These are phyloP conservation scores for Avena insularis DNA, from an alignment of 176 grass and related monocot genomes.

Conservation along the genomic window DNA sequence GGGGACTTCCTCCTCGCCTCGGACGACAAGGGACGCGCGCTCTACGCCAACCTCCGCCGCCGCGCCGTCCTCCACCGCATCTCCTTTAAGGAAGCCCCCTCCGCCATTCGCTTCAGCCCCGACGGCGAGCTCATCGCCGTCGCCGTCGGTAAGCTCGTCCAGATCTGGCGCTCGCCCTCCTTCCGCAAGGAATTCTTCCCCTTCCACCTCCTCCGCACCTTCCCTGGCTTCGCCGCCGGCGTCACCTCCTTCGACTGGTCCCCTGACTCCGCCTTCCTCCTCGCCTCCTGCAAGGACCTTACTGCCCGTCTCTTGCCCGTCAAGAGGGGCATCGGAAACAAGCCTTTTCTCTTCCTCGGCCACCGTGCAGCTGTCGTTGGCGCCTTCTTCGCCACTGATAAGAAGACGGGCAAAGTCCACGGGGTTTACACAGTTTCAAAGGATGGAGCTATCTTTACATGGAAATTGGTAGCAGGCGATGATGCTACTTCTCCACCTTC, in stretches of 20 bases:
- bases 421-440: constrained; percentile 76
- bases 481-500: constrained; percentile 55
- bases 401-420: constrained; percentile 63
- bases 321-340: constrained; percentile 55
- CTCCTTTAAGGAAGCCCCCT: constrained; percentile 68
- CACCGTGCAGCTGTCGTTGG: constrained; percentile 69
- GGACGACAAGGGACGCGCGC: constrained; percentile 56
- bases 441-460: constrained; percentile 88
- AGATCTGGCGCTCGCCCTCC: constrained; percentile 90
- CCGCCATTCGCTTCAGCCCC: constrained; percentile 74
- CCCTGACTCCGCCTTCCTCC: constrained; percentile 79
- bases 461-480: constrained; percentile 67
- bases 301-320: constrained; percentile 68
- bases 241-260: constrained; percentile 93
- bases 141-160: constrained; percentile 77
- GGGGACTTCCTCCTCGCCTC: constrained; percentile 72
- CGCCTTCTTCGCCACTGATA: constrained; percentile 77
- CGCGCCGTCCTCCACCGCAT: constrained; percentile 81
- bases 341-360: constrained; percentile 83
- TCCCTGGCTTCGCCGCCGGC: constrained; percentile 67
- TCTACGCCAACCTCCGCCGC: constrained; percentile 80
- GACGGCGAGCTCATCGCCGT: constrained; percentile 77
- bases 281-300: constrained; percentile 87
- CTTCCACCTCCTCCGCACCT: constrained; percentile 85
- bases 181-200: constrained; percentile 95